These are phyloP conservation scores for Fusarium mexicanum DNA, from an alignment of 2,329 filamentous ascomycete species.

Conservation along the genomic window DNA sequence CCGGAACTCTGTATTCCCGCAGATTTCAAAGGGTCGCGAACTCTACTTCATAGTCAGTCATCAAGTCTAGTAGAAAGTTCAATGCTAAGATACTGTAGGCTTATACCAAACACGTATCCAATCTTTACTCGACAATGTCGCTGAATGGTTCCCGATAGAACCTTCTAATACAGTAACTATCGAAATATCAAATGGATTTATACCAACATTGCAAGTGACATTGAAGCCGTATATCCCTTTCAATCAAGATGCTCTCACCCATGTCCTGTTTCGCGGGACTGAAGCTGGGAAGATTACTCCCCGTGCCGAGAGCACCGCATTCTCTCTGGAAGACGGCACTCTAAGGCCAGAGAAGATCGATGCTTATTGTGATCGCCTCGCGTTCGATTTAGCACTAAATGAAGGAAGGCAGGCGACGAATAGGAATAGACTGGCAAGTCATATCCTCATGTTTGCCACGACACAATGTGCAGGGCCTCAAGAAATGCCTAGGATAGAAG, in stretches of 20 bases:
- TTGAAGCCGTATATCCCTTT: background rate
- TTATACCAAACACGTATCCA: background rate
- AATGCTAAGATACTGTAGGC: background rate
- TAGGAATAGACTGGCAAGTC: background rate
- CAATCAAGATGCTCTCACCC: background rate
- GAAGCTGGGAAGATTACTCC: background rate
- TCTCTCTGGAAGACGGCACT: background rate
- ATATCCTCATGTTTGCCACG: background rate
- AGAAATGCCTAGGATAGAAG: background rate
- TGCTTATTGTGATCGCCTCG: background rate
- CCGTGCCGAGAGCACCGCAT: background rate
- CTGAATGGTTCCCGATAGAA: background rate
- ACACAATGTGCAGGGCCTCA: background rate
- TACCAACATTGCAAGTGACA: background rate
- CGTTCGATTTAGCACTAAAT: background rate
- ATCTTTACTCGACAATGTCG: background rate
- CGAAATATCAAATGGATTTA: background rate
- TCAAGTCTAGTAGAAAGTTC: accelerated
- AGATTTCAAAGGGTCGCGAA: background rate
- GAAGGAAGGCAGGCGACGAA: background rate
- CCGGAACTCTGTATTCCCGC: background rate
- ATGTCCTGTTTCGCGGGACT: background rate
- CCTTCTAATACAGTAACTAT: background rate
- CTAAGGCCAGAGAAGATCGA: background rate
- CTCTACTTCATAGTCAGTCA: background rate